Evolutionary conservation across 345 rosid genomes (phyloP).

Genomic region (Hirschfeldia incana): DNA sequence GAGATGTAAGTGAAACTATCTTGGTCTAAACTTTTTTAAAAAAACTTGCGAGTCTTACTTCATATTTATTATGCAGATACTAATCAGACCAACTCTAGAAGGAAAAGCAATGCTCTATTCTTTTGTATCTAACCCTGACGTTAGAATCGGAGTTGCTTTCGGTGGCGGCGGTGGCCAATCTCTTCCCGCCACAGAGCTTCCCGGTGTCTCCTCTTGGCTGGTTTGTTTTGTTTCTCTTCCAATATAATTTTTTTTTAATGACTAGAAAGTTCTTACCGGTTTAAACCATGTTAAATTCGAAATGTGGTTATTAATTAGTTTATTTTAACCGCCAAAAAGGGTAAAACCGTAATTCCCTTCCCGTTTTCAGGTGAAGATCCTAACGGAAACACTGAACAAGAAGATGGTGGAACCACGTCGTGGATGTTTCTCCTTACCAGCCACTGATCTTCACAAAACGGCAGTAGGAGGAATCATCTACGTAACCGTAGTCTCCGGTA

Average conservation of each 20-base stretch:
- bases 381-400: conserved; percentile 79
- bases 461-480: conserved; percentile 78
- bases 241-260: neutral
- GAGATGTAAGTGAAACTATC: conserved; percentile 65
- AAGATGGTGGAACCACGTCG: conserved; percentile 96
- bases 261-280: too few relatives aligned
- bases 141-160: conserved; percentile 87
- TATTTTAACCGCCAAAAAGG: conserved; percentile 11
- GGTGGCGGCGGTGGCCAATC: conserved; percentile 98
- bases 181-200: conserved; percentile 89
- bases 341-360: neutral
- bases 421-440: conserved; percentile 71
- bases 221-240: conserved; percentile 42
- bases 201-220: conserved; percentile 98
- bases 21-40: neutral
- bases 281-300: too few relatives aligned
- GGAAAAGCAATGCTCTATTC: conserved; percentile 88
- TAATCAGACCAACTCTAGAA: conserved; percentile 74
- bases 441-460: conserved; percentile 75
- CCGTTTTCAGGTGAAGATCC: conserved; percentile 60
- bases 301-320: neutral
- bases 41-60: neutral
- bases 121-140: conserved; percentile 79
- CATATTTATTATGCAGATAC: conserved; percentile 57
- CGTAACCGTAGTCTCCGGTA: conserved; percentile 75